These are phyloP conservation scores for Combretum micranthum DNA, from an alignment of 345 rosid species.

Conservation along the genomic window DNA sequence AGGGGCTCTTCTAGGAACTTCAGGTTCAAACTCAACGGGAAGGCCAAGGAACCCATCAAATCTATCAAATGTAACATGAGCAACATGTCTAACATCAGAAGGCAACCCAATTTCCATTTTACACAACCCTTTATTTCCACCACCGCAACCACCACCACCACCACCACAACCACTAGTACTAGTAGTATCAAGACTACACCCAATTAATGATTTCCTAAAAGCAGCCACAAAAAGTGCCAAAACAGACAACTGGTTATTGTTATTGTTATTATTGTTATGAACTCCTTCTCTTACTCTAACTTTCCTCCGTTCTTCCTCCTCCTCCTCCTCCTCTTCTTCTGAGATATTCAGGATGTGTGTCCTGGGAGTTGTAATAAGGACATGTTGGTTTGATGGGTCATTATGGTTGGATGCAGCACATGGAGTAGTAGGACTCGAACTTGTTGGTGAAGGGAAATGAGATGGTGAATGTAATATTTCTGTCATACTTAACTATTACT, in stretches of 20 bases:
- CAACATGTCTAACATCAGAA: conserved; percentile 88
- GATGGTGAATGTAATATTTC: conserved; percentile 61
- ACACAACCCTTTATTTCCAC: conserved; percentile 39
- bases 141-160: conserved; percentile 50
- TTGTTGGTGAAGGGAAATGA: conserved; percentile 88
- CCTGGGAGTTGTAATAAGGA: conserved; percentile 20
- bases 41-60: conserved; percentile 96
- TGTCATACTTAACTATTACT: conserved; percentile 37
- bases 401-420: conserved; percentile 32
- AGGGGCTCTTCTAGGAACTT: conserved; percentile 85
- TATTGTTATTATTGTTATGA: conserved; percentile 22
- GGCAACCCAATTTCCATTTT: conserved; percentile 97
- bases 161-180: conserved; percentile 19
- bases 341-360: background rate
- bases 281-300: conserved; percentile 14
- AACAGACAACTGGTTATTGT: conserved; percentile 54
- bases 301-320: conserved; percentile 11
- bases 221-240: conserved; percentile 59
- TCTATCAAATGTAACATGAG: conserved; percentile 99
- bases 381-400: conserved; percentile 27
- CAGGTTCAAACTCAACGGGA: conserved; percentile 98
- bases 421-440: conserved; percentile 60
- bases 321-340: conserved; percentile 20
- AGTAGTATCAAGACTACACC: conserved; percentile 38
- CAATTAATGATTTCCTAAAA: conserved; percentile 68